These are phyloP conservation scores for Xylaria sp. DNA, from an alignment of 2,329 filamentous ascomycete species.

Conservation along the genomic window DNA sequence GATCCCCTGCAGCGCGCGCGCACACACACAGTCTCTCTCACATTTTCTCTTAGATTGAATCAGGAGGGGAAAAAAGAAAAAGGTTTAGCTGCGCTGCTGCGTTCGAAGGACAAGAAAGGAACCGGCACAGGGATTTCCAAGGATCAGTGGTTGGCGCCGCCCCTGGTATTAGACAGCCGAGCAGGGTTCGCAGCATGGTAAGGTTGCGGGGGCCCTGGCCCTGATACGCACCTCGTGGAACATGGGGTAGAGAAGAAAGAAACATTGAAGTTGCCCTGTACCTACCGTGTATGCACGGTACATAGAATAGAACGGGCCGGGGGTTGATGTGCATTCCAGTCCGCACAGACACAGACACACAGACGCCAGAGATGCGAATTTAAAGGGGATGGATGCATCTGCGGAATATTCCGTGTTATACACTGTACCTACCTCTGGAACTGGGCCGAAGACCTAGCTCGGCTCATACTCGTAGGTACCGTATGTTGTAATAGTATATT, in stretches of 20 bases:
- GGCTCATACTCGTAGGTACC: neutral
- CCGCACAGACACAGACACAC: neutral
- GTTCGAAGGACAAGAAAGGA: slow-evolving; percentile 18
- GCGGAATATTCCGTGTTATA: neutral
- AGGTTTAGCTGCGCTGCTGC: slow-evolving; percentile 7
- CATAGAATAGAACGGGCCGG: too few species aligned
- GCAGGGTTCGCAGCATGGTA: slow-evolving; percentile 22
- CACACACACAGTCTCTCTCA: too few species aligned
- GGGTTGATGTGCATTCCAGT: too few species aligned
- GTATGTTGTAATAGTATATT: too few species aligned
- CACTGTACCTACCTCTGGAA: neutral
- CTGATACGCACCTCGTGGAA: neutral
- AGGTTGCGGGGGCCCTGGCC: slow-evolving; percentile 7
- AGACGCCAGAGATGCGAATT: neutral
- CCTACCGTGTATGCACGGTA: too few species aligned
- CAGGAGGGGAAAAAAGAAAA: neutral
- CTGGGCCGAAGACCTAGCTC: neutral
- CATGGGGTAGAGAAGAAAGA: neutral
- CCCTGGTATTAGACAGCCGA: slow-evolving; percentile 28
- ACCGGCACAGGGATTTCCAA: slow-evolving; percentile 19
- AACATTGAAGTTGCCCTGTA: too few species aligned
- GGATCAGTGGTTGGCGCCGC: slow-evolving; percentile 22
- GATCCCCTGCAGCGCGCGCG: neutral
- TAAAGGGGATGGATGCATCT: neutral
- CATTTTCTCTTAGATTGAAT: too few species aligned